Conservation (phyloP, 805 yeast species). For the Maudiozyma pseudohumilis region DNA sequence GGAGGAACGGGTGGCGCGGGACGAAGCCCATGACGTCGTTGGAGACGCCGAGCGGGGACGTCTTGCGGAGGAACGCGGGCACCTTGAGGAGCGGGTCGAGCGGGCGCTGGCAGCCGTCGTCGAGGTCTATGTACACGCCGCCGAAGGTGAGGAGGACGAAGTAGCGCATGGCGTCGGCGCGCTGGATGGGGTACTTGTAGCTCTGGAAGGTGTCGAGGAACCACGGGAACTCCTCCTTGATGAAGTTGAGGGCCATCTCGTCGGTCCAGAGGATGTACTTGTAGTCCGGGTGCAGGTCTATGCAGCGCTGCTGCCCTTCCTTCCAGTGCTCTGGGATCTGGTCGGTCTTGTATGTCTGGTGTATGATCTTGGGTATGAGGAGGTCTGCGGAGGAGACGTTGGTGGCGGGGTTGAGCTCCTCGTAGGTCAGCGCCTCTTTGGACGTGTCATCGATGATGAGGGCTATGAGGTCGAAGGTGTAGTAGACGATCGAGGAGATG, state of each 20-base stretch:
- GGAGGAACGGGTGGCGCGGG: conserved; percentile 77
- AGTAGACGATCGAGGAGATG: conserved; percentile 43
- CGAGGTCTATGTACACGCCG: conserved; percentile 81
- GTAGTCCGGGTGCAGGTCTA: conserved; percentile 73
- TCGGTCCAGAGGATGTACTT: conserved; percentile 87
- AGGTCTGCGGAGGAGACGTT: too few species aligned
- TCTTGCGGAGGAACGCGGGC: conserved; percentile 78
- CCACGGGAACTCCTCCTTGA: conserved; percentile 77
- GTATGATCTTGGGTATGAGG: conserved; percentile 81
- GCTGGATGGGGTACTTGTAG: conserved; percentile 70
- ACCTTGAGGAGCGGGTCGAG: conserved; percentile 70
- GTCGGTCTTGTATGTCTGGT: conserved; percentile 78
- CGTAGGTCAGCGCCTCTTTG: conserved; percentile 48
- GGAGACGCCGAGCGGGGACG: conserved; percentile 82
- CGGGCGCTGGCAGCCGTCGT: conserved; percentile 70
- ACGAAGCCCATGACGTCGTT: conserved; percentile 88
- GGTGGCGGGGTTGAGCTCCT: conserved; percentile 54
- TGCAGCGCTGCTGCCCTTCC: conserved; percentile 63
- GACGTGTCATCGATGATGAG: conserved; percentile 58
- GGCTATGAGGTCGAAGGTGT: conserved; percentile 60
- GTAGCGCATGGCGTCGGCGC: conserved; percentile 87
- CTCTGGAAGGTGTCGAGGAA: conserved; percentile 66
- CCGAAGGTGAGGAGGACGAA: conserved; percentile 75
- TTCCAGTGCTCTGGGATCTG: conserved; percentile 75
- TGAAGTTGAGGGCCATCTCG: conserved; percentile 66